These are phyloP conservation scores for Backusella tuberculispora DNA, from an alignment of 192 early-diverging fungal species.

Conservation along the genomic window DNA sequence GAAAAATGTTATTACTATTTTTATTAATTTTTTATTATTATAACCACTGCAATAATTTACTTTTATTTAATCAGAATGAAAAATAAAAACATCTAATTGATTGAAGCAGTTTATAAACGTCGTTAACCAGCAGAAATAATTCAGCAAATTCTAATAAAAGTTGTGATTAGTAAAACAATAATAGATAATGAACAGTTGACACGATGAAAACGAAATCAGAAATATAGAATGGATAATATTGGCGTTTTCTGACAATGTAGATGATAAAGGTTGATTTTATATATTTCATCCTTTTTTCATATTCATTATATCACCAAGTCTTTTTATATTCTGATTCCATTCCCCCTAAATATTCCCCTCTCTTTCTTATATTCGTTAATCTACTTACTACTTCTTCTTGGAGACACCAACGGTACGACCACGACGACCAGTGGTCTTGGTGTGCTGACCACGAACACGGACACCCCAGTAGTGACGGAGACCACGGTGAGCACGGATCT, in stretches of 20 bases:
- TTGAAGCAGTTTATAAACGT: conserved; percentile 8
- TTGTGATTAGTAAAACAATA: background rate
- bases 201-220: background rate
- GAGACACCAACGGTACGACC: conserved; percentile 96
- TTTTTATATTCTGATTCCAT: background rate
- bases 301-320: background rate
- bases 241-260: conserved; percentile 2
- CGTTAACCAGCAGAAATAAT: conserved; percentile 9
- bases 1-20: background rate
- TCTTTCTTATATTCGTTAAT: background rate
- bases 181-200: background rate
- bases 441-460: conserved; percentile 99
- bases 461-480: conserved; percentile 98
- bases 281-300: background rate
- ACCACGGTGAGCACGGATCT: conserved; percentile 99
- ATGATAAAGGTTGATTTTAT: background rate
- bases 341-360: background rate
- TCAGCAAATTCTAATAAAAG: background rate
- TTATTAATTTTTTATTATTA: background rate
- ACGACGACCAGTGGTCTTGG: conserved; percentile 98
- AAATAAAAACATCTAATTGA: background rate
- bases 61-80: conserved; percentile 1
- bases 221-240: background rate
- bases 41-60: conserved; percentile 9
- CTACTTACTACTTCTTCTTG: conserved; percentile 87